Percentiles rank a stretch among this genome's conserved stretches.
These are phyloP conservation scores for Umbelopsis vinacea DNA, from an alignment of 192 early-diverging fungal species.

Conservation along the genomic window DNA sequence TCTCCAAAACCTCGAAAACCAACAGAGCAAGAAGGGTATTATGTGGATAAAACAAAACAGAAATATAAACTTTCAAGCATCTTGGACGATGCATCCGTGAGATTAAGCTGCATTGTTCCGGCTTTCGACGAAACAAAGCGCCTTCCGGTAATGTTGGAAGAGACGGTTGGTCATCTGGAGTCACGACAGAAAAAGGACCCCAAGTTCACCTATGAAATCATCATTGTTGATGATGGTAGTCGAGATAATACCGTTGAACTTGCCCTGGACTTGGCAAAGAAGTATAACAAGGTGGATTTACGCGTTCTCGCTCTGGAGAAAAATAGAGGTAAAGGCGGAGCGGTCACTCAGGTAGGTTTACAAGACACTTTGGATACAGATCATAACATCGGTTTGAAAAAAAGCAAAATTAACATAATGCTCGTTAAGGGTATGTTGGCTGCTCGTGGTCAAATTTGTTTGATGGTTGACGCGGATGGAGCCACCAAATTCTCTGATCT, in stretches of 20 bases:
- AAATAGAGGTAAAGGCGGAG: conserved; percentile 94
- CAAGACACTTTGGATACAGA: neutral
- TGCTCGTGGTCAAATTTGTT: conserved; percentile 70
- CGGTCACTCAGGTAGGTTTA: conserved; percentile 77
- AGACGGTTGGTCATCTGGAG: conserved; percentile 72
- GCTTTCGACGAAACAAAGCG: conserved; percentile 91
- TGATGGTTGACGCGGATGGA: conserved; percentile 98
- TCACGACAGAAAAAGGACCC: conserved; percentile 41
- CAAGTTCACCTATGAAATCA: conserved; percentile 78
- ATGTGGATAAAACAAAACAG: conserved; percentile 39
- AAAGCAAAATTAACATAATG: neutral
- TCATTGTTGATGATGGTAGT: conserved; percentile 94
- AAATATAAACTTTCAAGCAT: conserved; percentile 49
- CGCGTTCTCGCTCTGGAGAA: conserved; percentile 75
- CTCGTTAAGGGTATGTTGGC: conserved; percentile 77
- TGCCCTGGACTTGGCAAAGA: conserved; percentile 68
- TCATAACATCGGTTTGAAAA: neutral
- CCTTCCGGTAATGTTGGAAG: conserved; percentile 84
- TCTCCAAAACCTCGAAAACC: conserved; percentile 50
- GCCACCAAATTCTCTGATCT: conserved; percentile 92
- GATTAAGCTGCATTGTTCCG: conserved; percentile 83
- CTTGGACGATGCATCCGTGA: conserved; percentile 49
- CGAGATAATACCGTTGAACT: conserved; percentile 73
- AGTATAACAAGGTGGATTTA: conserved; percentile 60
- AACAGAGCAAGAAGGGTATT: conserved; percentile 59